Evolutionary conservation across 192 early-diverging fungal genomes (phyloP).

Genomic region (Pilobolus umbonatus): DNA sequence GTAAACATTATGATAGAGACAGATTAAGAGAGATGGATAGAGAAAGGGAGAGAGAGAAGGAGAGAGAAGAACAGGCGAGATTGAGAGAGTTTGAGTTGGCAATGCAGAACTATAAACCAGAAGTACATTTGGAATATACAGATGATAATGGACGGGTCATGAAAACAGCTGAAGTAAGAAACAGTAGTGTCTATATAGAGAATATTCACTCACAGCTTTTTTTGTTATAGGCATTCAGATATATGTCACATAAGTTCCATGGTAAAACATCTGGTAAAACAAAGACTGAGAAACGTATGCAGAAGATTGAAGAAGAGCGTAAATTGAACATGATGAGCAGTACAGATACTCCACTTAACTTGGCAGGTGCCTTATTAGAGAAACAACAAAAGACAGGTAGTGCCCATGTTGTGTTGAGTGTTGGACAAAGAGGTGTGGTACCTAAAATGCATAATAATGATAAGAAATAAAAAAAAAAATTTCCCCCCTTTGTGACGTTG

Average conservation of each 20-base stretch:
- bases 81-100: conserved; percentile 73
- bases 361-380: conserved; percentile 66
- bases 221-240: conserved; percentile 68
- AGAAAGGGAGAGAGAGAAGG: conserved; percentile 47
- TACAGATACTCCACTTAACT: conserved; percentile 71
- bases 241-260: conserved; percentile 93
- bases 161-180: conserved; percentile 72
- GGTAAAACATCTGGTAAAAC: conserved; percentile 88
- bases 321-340: conserved; percentile 69
- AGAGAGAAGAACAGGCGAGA: conserved; percentile 54
- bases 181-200: background rate
- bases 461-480: too few relatives aligned
- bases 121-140: conserved; percentile 86
- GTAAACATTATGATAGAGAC: conserved; percentile 32
- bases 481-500: too few relatives aligned
- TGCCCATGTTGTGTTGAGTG: conserved; percentile 78
- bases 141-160: conserved; percentile 82
- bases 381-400: conserved; percentile 62
- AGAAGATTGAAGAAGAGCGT: conserved; percentile 78
- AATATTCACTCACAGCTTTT: background rate
- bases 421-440: conserved; percentile 63
- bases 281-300: conserved; percentile 88
- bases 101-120: conserved; percentile 88
- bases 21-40: conserved; percentile 23
- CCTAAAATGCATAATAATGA: too few relatives aligned